These are phyloP conservation scores for Pelargonium citronellum DNA, from an alignment of 441 rosid genomes.

Conservation along the genomic window DNA sequence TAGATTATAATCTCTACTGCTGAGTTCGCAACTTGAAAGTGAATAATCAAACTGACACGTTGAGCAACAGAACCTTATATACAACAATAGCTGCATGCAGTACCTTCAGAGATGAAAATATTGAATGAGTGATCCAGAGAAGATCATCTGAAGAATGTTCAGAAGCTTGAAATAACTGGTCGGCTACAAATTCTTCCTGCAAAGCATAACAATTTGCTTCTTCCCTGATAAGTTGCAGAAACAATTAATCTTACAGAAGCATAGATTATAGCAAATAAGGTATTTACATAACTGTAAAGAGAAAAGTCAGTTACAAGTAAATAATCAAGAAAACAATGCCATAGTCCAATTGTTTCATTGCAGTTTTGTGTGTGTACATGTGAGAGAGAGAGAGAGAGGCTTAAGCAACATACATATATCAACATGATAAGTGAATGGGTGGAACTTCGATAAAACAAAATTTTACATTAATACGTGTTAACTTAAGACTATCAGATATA, in stretches of 20 bases:
- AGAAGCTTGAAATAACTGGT: constrained; percentile 75
- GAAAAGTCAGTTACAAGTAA: not conserved
- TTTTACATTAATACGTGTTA: not conserved
- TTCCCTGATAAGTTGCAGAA: constrained; percentile 51
- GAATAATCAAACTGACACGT: not conserved
- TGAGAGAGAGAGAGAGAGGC: not conserved
- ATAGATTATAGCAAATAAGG: constrained; percentile 13
- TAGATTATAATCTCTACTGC: not conserved
- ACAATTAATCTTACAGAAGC: constrained; percentile 14
- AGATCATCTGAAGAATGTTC: constrained; percentile 69
- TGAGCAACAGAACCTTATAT: constrained; percentile 15
- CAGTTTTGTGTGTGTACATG: not conserved
- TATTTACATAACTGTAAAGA: not conserved
- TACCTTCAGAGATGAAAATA: constrained; percentile 69
- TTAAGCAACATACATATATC: too few species aligned
- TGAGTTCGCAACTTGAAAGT: constrained; percentile 2
- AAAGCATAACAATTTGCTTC: constrained; percentile 56
- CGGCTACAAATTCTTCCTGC: constrained; percentile 85
- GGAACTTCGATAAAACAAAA: not conserved
- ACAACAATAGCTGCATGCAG: constrained; percentile 18
- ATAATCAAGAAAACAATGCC: not conserved
- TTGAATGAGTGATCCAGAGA: constrained; percentile 51
- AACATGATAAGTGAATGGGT: too few species aligned
- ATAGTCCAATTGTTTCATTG: not conserved
- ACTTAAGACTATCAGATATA: not conserved